Evolutionary conservation across 2,329 filamentous ascomycete genomes (phyloP), one percentile per base, ranked within the genome.

Genomic region (Cytospora chrysosperma): DNA sequence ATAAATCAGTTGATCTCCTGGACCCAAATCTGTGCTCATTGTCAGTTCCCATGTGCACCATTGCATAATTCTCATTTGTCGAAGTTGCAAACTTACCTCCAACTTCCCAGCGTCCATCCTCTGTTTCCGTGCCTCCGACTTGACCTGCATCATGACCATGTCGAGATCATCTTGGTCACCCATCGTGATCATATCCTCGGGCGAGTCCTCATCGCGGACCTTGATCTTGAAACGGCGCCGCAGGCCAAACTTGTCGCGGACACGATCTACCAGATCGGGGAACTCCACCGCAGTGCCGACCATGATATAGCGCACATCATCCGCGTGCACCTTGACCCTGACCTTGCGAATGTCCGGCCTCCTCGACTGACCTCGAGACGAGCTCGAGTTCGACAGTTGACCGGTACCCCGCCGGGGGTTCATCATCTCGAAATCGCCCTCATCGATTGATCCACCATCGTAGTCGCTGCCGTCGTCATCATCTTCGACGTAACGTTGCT

Each of bases 101-200:
- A 97, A 88, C 84, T 97, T 97, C 59, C 91, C 93, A 80, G 93
- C 90, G 67, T 96, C 93, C 67, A 84, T 82, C 70, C 88, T 85
- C 73, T 94, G 89, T 75, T 85, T 90, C 77, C 82, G 86, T 55
- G 90, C 93, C 64, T 80, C 78, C 56, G 84, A 84, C 75, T 87
- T 91, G 8, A 88, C 88, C 54, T 81, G 84, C 74, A 85, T 84
- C 60, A 98, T 82, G 30, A 92, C 88, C 87, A 97, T 91, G 57
- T 98, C 93, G 67, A 97, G 78, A 78, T 99, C 95, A 72, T 99
- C 95, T 75, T 97, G 92, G 75, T 99, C 95, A 32, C 90, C 93
- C 86, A 99, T 89, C 34, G 94, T 97, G 72, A 99, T 96, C 90
- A 97, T 94, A 72, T 98, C 94, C 3, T 90, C 90, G 0, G 85